These are phyloP conservation scores for Penicillium sp. DNA, from an alignment of 2,329 filamentous ascomycete species.

Conservation along the genomic window DNA sequence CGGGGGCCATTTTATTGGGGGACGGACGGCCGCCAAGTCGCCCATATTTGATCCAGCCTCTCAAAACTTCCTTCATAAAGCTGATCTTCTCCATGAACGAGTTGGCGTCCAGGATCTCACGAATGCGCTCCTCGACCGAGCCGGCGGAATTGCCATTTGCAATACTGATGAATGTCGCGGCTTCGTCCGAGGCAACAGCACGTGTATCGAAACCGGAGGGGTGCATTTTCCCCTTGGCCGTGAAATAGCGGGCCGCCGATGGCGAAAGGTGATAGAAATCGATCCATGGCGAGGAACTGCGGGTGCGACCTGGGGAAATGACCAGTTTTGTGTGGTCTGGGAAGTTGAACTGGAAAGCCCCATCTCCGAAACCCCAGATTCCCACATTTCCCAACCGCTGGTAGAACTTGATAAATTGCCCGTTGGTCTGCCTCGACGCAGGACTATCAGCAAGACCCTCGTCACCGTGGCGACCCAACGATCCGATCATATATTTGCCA, in stretches of 20 bases:
- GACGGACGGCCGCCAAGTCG: slow-evolving; percentile 41
- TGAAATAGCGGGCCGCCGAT: slow-evolving; percentile 49
- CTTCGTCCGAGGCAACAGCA: slow-evolving; percentile 46
- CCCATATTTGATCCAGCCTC: slow-evolving; percentile 44
- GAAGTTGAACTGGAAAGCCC: slow-evolving; percentile 58
- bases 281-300: slow-evolving; percentile 46
- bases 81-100: slow-evolving; percentile 49
- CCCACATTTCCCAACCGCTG: slow-evolving; percentile 57
- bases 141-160: slow-evolving; percentile 40
- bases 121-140: slow-evolving; percentile 41
- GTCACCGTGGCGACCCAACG: slow-evolving; percentile 47
- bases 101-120: slow-evolving; percentile 50
- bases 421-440: slow-evolving; percentile 28
- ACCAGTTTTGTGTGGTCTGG: slow-evolving; percentile 58
- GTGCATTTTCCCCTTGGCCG: slow-evolving; percentile 47
- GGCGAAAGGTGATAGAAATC: slow-evolving; percentile 56
- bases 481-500: slow-evolving; percentile 57
- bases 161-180: slow-evolving; percentile 45
- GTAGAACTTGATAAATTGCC: slow-evolving; percentile 55
- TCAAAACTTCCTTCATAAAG: slow-evolving; percentile 47
- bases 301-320: slow-evolving; percentile 46
- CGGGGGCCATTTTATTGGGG: slow-evolving; percentile 14
- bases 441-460: slow-evolving; percentile 38
- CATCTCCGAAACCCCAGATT: slow-evolving; percentile 57
- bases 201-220: slow-evolving; percentile 49